phyloP scores from a whole-genome alignment of 108 stramenopile species.

The Hondaea fermentalgiana region DNA sequence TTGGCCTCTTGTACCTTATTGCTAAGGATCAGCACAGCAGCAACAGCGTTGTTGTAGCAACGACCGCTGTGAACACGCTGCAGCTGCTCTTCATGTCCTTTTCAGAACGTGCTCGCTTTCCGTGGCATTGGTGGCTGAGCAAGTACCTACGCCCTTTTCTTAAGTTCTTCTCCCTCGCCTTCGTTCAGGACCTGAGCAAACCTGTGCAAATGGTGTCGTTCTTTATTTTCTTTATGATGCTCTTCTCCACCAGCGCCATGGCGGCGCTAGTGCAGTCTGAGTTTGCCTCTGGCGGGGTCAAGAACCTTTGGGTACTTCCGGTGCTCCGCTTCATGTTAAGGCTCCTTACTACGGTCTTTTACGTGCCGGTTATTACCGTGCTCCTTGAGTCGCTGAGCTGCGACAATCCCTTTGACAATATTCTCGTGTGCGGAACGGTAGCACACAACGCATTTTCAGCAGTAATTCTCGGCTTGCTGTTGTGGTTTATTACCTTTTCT shows the following conservation, averaged over 20 bases:
- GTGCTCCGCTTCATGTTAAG: not conserved
- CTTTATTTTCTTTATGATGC: not conserved
- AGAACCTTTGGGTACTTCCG: not conserved
- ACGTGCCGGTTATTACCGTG: not conserved
- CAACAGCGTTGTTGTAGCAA: not conserved
- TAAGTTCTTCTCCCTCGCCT: not conserved
- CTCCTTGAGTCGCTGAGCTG: not conserved
- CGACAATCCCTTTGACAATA: not conserved
- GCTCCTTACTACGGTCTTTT: not conserved
- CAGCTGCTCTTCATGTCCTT: constrained; percentile 1
- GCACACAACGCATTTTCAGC: not conserved
- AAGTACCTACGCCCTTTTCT: not conserved
- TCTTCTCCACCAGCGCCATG: not conserved
- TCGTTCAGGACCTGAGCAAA: not conserved
- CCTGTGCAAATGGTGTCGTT: not conserved
- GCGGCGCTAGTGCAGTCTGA: not conserved
- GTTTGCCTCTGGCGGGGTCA: not conserved
- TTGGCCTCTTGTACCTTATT: not conserved
- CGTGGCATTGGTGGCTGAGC: not conserved
- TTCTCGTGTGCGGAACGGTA: not conserved
- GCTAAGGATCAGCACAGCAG: not conserved
- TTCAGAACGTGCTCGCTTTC: not conserved
- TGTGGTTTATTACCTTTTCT: not conserved
- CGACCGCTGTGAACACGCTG: not conserved
- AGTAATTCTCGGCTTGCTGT: not conserved